Percentiles rank a stretch among this genome's conserved stretches.
Conservation (phyloP, 2,329 filamentous ascomycete genomes). For the Septoria linicola region DNA sequence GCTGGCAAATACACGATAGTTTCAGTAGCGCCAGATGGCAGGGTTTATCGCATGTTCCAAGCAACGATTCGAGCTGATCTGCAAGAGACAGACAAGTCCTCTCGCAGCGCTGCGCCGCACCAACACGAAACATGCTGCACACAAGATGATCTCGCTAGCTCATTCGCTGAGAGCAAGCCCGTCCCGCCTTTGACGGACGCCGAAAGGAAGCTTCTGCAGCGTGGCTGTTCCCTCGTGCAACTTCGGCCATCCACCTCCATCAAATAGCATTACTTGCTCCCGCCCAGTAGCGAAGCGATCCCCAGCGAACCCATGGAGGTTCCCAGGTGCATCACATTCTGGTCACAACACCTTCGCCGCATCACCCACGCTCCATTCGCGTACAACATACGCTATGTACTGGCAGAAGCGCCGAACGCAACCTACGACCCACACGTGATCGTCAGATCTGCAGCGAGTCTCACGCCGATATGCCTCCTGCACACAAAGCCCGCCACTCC, state of each 20-base stretch:
- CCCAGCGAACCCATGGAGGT: no score
- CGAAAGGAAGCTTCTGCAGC: conserved; percentile 14
- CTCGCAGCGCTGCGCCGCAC: background rate
- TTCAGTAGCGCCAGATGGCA: conserved; percentile 1
- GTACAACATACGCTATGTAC: no score
- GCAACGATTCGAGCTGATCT: conserved; percentile 6
- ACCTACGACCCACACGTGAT: no score
- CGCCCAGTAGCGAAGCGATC: background rate
- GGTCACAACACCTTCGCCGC: background rate
- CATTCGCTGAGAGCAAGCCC: conserved; percentile 13
- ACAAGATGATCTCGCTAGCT: conserved; percentile 7
- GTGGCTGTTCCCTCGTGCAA: conserved; percentile 9
- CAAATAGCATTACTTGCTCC: conserved; percentile 5
- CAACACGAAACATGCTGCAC: conserved; percentile 3
- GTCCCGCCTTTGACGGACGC: conserved; percentile 4
- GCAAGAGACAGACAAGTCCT: background rate
- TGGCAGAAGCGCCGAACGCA: no score
- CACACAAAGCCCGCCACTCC: no score
- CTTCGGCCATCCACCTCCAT: conserved; percentile 1
- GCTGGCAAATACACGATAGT: conserved; percentile 8
- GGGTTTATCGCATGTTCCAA: background rate
- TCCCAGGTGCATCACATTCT: background rate
- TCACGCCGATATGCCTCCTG: no score
- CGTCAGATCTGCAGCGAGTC: conserved; percentile 1
- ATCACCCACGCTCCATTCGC: background rate